phyloP scores from a whole-genome alignment of 345 rosid species.

The Heritiera fomes region DNA sequence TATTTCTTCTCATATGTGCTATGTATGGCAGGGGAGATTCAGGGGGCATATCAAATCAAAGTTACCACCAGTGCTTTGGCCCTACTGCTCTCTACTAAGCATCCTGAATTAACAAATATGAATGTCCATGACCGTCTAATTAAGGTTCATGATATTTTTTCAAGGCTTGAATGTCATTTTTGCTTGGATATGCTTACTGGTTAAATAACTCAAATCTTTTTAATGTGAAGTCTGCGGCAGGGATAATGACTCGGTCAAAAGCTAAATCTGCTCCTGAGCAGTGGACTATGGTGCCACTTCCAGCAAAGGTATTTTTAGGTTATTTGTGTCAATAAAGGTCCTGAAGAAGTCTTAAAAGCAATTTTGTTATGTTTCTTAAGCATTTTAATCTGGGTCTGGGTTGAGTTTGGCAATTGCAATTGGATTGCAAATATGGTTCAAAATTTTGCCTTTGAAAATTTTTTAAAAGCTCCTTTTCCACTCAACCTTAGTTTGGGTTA shows the following conservation, averaged over 20 bases:
- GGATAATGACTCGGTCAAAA: conserved; percentile 89
- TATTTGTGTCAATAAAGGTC: neutral
- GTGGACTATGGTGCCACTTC: conserved; percentile 76
- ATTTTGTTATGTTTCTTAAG: too few species aligned
- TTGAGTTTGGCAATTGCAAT: too few species aligned
- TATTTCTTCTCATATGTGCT: neutral
- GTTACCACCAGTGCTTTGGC: conserved; percentile 86
- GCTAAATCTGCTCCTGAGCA: conserved; percentile 78
- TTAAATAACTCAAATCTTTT: conserved; percentile 19
- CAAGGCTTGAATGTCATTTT: neutral
- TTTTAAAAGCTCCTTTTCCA: too few species aligned
- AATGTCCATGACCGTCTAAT: conserved; percentile 71
- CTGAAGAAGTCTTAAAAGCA: too few species aligned
- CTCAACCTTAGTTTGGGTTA: too few species aligned
- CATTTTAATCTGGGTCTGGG: too few species aligned
- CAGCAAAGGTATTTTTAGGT: conserved; percentile 61
- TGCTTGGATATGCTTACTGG: conserved; percentile 10
- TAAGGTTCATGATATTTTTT: conserved; percentile 46
- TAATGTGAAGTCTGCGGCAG: conserved; percentile 52
- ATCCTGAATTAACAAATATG: conserved; percentile 63
- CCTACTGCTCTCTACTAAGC: conserved; percentile 65
- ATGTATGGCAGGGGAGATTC: conserved; percentile 68
- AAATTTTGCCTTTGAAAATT: too few species aligned
- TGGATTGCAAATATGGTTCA: too few species aligned
- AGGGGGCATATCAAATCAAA: conserved; percentile 83